Evolutionary conservation across 345 rosid genomes (phyloP).

Genomic region (Carallia brachiata): DNA sequence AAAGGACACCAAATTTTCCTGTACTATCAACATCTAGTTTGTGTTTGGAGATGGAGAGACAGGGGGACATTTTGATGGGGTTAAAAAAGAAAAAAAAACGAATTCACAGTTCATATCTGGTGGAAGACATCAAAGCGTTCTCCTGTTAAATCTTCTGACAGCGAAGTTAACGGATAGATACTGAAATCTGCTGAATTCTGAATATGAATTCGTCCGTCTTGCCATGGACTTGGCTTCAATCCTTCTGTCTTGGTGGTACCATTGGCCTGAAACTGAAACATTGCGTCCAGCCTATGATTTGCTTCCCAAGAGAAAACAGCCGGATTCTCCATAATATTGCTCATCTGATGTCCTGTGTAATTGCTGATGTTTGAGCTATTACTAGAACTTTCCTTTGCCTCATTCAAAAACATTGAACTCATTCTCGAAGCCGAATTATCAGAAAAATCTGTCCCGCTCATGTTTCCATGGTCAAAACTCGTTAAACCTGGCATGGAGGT

Average conservation of each 20-base stretch:
- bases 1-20: constrained; percentile 26
- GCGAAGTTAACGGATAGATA: constrained; percentile 51
- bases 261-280: constrained; percentile 41
- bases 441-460: constrained; percentile 36
- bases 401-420: constrained; percentile 33
- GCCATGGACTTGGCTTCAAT: constrained; percentile 35
- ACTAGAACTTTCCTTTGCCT: constrained; percentile 44
- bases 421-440: constrained; percentile 43
- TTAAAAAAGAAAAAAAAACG: constrained; percentile 2
- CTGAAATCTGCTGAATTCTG: constrained; percentile 41
- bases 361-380: constrained; percentile 54
- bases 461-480: constrained; percentile 38
- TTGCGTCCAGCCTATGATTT: constrained; percentile 28
- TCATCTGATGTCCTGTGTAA: constrained; percentile 39
- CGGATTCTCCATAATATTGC: constrained; percentile 31
- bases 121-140: constrained; percentile 48
- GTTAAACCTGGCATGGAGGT: constrained; percentile 49
- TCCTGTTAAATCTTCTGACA: constrained; percentile 54
- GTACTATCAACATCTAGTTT: constrained; percentile 35
- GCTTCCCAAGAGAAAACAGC: constrained; percentile 34
- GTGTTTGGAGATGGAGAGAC: neutral
- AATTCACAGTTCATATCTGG: constrained; percentile 44
- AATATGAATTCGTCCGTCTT: constrained; percentile 26
- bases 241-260: constrained; percentile 37
- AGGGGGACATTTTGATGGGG: neutral